phyloP scores from a whole-genome alignment of 23 red algal genomes.

The Gracilaria domingensis region DNA sequence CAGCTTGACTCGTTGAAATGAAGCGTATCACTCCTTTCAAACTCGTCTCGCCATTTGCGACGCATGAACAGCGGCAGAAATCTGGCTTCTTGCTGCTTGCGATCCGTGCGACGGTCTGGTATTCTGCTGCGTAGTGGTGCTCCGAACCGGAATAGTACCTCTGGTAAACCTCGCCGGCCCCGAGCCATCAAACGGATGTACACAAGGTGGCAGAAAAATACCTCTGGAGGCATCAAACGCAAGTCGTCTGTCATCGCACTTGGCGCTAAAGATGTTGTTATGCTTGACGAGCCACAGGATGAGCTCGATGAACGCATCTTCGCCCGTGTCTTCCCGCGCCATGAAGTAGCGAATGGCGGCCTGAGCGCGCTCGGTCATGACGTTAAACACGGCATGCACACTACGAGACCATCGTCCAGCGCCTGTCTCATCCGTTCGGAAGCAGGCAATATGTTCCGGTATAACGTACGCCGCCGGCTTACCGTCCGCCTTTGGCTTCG shows the following conservation, averaged over 20 bases:
- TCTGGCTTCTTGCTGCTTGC: not conserved
- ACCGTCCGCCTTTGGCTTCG: not conserved
- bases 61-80: not conserved
- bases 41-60: not conserved
- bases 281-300: conserved; percentile 55
- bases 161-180: conserved; percentile 50
- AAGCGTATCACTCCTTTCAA: too few relatives aligned
- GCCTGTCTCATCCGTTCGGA: conserved; percentile 36
- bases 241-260: conserved; percentile 47
- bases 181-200: conserved; percentile 55
- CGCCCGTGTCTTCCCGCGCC: conserved; percentile 48
- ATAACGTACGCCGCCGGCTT: conserved; percentile 24
- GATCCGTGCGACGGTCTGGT: not conserved
- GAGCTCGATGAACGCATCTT: conserved; percentile 53
- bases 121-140: conserved; percentile 24
- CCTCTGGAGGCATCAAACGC: conserved; percentile 72
- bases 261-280: conserved; percentile 50
- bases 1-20: too few relatives aligned
- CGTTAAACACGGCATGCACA: conserved; percentile 60
- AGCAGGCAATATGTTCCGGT: conserved; percentile 49
- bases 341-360: conserved; percentile 67
- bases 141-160: conserved; percentile 49
- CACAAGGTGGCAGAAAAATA: conserved; percentile 69
- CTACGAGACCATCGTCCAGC: conserved; percentile 43
- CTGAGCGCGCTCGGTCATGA: conserved; percentile 67